These are phyloP conservation scores for Coemansia sp. DNA, from an alignment of 192 early-diverging fungal genomes.

Conservation along the genomic window DNA sequence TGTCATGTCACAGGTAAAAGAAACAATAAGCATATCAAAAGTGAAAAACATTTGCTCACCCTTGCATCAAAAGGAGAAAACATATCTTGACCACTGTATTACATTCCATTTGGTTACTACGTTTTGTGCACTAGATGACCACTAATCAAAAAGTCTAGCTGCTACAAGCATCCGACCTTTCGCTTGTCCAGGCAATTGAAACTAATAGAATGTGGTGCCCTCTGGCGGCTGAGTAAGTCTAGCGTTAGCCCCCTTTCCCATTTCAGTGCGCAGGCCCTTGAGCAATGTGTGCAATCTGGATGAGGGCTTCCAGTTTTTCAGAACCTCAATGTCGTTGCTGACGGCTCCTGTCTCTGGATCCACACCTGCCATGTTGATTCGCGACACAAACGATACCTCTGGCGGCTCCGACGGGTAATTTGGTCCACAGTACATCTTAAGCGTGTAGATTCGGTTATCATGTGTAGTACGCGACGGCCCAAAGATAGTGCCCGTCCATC, in stretches of 20 bases:
- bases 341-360: slow-evolving; percentile 79
- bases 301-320: slow-evolving; percentile 82
- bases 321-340: slow-evolving; percentile 65
- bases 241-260: slow-evolving; percentile 78
- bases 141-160: no score
- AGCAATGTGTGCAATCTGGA: slow-evolving; percentile 82
- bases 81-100: no score
- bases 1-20: no score
- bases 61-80: no score
- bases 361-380: slow-evolving; percentile 86
- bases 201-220: slow-evolving; percentile 57
- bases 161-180: no score
- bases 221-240: slow-evolving; percentile 91
- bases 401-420: slow-evolving; percentile 87
- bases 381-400: slow-evolving; percentile 72
- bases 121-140: no score
- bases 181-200: background rate
- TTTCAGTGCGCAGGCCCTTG: slow-evolving; percentile 81
- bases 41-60: no score
- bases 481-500: slow-evolving; percentile 96
- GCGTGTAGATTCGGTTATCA: slow-evolving; percentile 93
- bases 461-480: slow-evolving; percentile 76
- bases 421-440: slow-evolving; percentile 80
- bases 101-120: no score
- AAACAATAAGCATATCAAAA: no score